These are phyloP conservation scores for Colletotrichum sp. DNA, from an alignment of 2,329 filamentous ascomycete genomes.

Conservation along the genomic window DNA sequence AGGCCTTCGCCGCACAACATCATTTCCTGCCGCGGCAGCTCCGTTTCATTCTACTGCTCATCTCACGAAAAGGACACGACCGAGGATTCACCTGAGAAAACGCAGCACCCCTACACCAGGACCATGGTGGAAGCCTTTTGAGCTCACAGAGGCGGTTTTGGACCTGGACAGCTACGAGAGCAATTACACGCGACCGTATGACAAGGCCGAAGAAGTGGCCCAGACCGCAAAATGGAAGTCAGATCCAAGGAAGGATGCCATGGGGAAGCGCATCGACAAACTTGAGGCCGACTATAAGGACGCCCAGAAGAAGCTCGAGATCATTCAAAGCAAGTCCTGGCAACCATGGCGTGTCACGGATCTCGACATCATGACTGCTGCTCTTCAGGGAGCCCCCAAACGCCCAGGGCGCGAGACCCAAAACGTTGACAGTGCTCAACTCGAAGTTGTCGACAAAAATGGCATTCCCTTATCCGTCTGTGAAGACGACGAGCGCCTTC, in stretches of 20 bases:
- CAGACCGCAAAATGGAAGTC: conserved; percentile 34
- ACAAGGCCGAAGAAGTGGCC: conserved; percentile 38
- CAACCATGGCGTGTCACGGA: conserved; percentile 43
- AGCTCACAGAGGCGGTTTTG: conserved; percentile 48
- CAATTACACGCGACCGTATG: conserved; percentile 45
- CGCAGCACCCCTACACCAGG: neutral
- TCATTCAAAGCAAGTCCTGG: conserved; percentile 3
- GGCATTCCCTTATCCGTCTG: conserved; percentile 33
- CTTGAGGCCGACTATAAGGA: conserved; percentile 31
- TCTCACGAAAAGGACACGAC: neutral
- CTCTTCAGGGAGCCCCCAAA: conserved; percentile 29
- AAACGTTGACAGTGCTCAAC: neutral
- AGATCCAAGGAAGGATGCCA: conserved; percentile 24
- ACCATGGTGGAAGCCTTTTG: conserved; percentile 16
- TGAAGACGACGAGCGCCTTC: conserved; percentile 33
- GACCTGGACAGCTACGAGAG: conserved; percentile 57
- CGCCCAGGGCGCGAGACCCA: neutral
- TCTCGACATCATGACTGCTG: conserved; percentile 47
- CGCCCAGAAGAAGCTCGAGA: conserved; percentile 16
- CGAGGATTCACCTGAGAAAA: conserved; percentile 7
- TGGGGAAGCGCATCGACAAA: conserved; percentile 29
- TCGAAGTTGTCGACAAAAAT: conserved; percentile 26
- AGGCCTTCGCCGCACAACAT: neutral
- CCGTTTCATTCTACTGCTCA: neutral
- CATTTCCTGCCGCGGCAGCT: neutral